A percentile compares a stretch with the other conserved stretches of the same genome.
phyloP scores from a whole-genome alignment of 2,329 filamentous ascomycete species.

The Colletotrichum tropicicola region DNA sequence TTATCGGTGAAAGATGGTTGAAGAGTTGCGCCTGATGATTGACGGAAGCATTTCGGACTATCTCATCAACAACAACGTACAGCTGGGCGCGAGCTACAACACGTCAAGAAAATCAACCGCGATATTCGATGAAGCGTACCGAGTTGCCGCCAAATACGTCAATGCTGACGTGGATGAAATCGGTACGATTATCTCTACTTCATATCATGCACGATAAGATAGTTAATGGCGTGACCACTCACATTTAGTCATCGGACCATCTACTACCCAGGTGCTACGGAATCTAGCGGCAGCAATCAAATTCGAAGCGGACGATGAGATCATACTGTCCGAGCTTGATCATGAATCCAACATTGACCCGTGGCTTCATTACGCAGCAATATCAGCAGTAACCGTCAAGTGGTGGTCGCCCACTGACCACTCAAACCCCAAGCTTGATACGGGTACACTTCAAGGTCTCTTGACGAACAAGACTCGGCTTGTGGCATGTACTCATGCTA shows the following conservation, averaged over 20 bases:
- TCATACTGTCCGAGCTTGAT: constrained; percentile 76
- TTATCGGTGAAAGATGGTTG: background rate
- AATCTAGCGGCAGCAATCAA: constrained; percentile 69
- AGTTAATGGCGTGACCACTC: background rate
- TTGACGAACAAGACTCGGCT: constrained; percentile 65
- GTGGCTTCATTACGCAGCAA: constrained; percentile 74
- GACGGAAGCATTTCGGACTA: constrained; percentile 73
- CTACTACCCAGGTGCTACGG: constrained; percentile 79
- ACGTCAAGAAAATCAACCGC: constrained; percentile 65
- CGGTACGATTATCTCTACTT: background rate
- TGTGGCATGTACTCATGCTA: constrained; percentile 77
- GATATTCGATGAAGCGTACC: constrained; percentile 67
- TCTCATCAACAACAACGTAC: constrained; percentile 74
- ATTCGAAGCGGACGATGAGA: constrained; percentile 67
- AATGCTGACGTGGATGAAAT: constrained; percentile 74
- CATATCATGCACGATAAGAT: background rate
- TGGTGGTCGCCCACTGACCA: constrained; percentile 71
- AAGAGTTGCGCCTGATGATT: background rate
- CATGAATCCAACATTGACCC: constrained; percentile 82
- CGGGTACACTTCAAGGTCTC: background rate
- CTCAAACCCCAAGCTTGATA: constrained; percentile 59
- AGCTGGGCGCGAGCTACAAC: constrained; percentile 76
- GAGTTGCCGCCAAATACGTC: constrained; percentile 74
- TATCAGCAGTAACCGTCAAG: constrained; percentile 68
- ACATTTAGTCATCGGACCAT: constrained; percentile 67